Conservation (phyloP, 2,329 filamentous ascomycete species). For the Botrytis aclada region DNA sequence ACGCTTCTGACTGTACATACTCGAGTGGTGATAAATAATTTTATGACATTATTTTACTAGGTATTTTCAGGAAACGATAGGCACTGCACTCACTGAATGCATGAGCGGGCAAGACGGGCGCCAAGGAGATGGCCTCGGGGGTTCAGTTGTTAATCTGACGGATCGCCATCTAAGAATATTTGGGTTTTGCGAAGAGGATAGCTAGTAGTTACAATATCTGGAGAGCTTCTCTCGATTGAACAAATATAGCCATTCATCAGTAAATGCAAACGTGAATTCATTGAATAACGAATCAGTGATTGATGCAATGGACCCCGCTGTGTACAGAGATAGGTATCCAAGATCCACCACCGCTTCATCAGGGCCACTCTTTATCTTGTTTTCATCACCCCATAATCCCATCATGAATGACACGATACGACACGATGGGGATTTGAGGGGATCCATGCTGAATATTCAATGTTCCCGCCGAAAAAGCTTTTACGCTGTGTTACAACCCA, state of each 20-base stretch:
- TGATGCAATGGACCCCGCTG: not conserved
- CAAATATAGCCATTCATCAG: not conserved
- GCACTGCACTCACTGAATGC: not conserved
- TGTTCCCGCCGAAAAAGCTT: not conserved
- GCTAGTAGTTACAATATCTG: not conserved
- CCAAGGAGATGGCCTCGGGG: not conserved
- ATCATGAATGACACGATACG: not conserved
- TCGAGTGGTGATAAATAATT: not conserved
- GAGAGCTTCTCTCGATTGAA: not conserved
- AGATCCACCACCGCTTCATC: not conserved
- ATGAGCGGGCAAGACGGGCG: not conserved
- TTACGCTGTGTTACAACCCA: not conserved
- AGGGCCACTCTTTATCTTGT: not conserved
- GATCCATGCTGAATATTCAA: not conserved
- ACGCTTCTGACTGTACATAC: not conserved
- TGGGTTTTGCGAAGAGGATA: not conserved
- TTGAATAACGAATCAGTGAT: not conserved
- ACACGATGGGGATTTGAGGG: not conserved
- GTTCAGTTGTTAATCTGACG: not conserved
- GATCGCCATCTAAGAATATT: not conserved
- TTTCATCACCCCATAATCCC: not conserved
- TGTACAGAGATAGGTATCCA: not conserved
- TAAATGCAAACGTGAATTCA: not conserved
- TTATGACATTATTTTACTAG: not conserved
- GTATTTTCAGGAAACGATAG: not conserved